A percentile compares a stretch with the other conserved stretches of the same genome.
Evolutionary conservation across 2,329 filamentous ascomycete genomes (phyloP).

Genomic region (Coniochaeta sp.): DNA sequence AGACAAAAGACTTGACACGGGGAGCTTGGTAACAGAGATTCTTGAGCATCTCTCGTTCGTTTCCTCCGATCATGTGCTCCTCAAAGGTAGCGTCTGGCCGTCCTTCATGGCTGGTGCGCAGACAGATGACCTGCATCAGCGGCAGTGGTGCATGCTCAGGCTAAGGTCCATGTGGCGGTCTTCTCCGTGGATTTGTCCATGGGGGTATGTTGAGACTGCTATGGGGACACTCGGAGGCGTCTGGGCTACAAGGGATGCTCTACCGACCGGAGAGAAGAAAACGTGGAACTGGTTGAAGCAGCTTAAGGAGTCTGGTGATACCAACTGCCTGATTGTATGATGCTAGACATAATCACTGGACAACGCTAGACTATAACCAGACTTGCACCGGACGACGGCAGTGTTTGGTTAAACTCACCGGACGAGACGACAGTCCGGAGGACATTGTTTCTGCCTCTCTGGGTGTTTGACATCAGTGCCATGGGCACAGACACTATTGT

Average conservation of each 20-base stretch:
- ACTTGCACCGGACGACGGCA: neutral
- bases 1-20: constrained; percentile 14
- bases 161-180: constrained; percentile 22
- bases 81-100: constrained; percentile 51
- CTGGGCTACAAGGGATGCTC: constrained; percentile 27
- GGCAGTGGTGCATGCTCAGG: constrained; percentile 41
- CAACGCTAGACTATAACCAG: too few relatives aligned
- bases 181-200: constrained; percentile 33
- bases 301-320: constrained; percentile 30
- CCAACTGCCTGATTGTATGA: neutral
- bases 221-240: constrained; percentile 36
- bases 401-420: neutral
- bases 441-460: too few relatives aligned
- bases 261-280: constrained; percentile 13
- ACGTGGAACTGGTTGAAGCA: constrained; percentile 34
- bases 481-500: too few relatives aligned
- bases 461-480: too few relatives aligned
- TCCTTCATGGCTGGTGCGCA: constrained; percentile 50
- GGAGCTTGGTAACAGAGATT: constrained; percentile 34
- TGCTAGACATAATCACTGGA: too few relatives aligned
- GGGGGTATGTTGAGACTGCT: constrained; percentile 41
- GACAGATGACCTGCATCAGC: constrained; percentile 30
- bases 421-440: too few relatives aligned
- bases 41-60: constrained; percentile 39
- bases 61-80: constrained; percentile 39